These are phyloP conservation scores for Backusella liffmaniae DNA, from an alignment of 192 early-diverging fungal genomes.

Conservation along the genomic window DNA sequence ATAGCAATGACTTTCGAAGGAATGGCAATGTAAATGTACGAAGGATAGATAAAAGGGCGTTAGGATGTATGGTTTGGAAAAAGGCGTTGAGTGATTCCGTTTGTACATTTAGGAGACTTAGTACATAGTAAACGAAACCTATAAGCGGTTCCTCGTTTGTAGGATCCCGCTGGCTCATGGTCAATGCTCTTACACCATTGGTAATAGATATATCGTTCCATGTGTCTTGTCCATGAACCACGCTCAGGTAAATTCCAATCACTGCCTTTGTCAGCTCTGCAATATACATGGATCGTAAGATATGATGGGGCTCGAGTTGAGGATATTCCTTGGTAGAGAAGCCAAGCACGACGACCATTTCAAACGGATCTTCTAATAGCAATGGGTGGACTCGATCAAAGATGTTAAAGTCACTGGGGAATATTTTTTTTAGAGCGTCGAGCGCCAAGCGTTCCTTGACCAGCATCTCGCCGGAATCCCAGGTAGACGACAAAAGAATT, in stretches of 20 bases:
- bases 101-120: conserved; percentile 15
- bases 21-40: conserved; percentile 70
- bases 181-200: neutral
- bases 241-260: conserved; percentile 46
- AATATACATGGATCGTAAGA: conserved; percentile 63
- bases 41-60: conserved; percentile 11
- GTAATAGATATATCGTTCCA: neutral
- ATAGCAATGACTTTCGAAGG: conserved; percentile 63
- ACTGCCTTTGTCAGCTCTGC: conserved; percentile 71
- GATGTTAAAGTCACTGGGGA: neutral
- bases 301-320: conserved; percentile 57
- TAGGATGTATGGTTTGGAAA: conserved; percentile 12
- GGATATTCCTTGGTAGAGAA: conserved; percentile 36
- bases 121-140: conserved; percentile 10
- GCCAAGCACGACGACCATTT: conserved; percentile 59
- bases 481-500: neutral
- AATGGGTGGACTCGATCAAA: conserved; percentile 42
- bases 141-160: neutral
- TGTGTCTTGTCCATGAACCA: neutral
- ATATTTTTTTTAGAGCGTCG: neutral
- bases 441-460: conserved; percentile 5
- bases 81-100: neutral
- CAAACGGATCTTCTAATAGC: conserved; percentile 69
- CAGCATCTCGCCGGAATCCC: neutral
- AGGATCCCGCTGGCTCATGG: neutral